Conservation (phyloP, 345 rosid species). For the Citrus glauca region DNA sequence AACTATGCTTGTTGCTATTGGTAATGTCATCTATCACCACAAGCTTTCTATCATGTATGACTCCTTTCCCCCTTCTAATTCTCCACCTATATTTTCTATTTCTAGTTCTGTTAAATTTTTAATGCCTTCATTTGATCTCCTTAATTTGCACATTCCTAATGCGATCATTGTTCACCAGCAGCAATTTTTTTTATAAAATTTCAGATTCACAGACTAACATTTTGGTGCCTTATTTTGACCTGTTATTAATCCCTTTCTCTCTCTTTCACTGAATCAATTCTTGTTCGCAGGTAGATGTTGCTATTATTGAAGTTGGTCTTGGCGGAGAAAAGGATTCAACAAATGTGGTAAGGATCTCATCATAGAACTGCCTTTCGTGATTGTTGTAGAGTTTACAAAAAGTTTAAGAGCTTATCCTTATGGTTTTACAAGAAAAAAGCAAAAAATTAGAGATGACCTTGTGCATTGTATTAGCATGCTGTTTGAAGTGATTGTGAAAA, state of each 20-base stretch:
- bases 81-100: background rate
- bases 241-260: background rate
- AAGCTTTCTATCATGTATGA: background rate
- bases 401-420: background rate
- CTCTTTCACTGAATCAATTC: conserved; percentile 7
- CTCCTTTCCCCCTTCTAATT: background rate
- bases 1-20: background rate
- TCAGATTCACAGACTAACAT: background rate
- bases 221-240: background rate
- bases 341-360: conserved; percentile 61
- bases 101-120: background rate
- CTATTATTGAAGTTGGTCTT: conserved; percentile 87
- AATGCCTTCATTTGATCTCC: background rate
- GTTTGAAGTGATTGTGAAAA: background rate
- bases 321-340: conserved; percentile 77
- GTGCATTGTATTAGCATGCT: background rate
- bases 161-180: background rate
- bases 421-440: background rate
- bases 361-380: background rate
- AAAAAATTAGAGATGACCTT: background rate
- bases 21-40: background rate
- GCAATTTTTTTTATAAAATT: background rate
- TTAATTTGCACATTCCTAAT: background rate
- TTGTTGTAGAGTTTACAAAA: background rate
- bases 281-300: conserved; percentile 71